A percentile compares a stretch with the other conserved stretches of the same genome.
These are phyloP conservation scores for Funneliformis geosporum DNA, from an alignment of 192 early-diverging fungal species.

Conservation along the genomic window DNA sequence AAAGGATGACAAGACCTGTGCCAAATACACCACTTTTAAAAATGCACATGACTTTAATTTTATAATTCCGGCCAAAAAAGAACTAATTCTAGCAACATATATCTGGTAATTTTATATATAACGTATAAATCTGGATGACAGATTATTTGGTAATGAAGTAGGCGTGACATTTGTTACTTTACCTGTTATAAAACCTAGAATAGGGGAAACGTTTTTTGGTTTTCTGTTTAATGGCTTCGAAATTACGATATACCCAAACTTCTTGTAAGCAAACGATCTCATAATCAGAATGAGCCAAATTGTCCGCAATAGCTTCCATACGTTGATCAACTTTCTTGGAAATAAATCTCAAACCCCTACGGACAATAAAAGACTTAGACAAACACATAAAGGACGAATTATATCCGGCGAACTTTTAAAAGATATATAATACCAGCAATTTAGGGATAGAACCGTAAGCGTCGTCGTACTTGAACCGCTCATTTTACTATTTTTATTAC, in stretches of 20 bases:
- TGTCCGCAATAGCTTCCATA: conserved; percentile 51
- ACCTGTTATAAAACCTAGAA: conserved; percentile 46
- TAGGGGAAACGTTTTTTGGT: conserved; percentile 35
- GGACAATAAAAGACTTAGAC: neutral
- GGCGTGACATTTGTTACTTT: conserved; percentile 7
- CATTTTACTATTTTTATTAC: conserved; percentile 12
- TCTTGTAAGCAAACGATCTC: conserved; percentile 53
- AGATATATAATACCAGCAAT: conserved; percentile 51
- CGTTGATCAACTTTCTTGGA: conserved; percentile 50
- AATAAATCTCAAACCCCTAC: conserved; percentile 49
- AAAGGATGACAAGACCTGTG: conserved; percentile 48
- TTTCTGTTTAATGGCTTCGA: conserved; percentile 37
- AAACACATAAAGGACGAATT: neutral
- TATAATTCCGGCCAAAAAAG: conserved; percentile 28
- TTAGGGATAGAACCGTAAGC: conserved; percentile 49
- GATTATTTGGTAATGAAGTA: neutral
- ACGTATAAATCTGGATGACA: too few relatives aligned
- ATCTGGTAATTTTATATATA: too few relatives aligned
- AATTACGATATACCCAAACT: conserved; percentile 48
- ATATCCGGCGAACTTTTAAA: neutral
- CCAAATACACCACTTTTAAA: conserved; percentile 41
- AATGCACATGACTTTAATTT: conserved; percentile 33
- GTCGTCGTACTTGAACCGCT: conserved; percentile 33
- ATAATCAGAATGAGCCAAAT: conserved; percentile 35
- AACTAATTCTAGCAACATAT: conserved; percentile 34